Base-by-base conservation (phyloP, 495 filamentous ascomycete genomes). In the Penicillium parvum region DNA sequence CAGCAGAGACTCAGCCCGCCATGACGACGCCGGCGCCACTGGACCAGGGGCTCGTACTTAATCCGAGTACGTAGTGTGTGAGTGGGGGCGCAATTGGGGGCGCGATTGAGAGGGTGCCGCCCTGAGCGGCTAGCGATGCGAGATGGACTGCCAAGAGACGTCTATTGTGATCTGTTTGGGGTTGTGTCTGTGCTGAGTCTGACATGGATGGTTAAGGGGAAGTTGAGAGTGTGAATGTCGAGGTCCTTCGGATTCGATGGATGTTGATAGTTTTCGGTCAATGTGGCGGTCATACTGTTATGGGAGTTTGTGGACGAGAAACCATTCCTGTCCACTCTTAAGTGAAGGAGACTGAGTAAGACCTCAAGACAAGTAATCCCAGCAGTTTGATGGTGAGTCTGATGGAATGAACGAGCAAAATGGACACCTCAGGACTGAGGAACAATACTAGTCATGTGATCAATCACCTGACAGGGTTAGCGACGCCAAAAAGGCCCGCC, bases 401-500 rank as follows among this genome's bases (percentile, higher is more conserved):
- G n/a, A n/a, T n/a, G n/a, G n/a, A n/a, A n/a, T n/a, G n/a, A n/a
- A n/a, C n/a, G n/a, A n/a, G n/a, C n/a, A 27, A 27, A 9, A 29
- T 29, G 4, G 27, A 29, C 27, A 29, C 27, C 27, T 29, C 11
- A 11, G 27, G 27, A 10, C n/a, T 14, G 25, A 27, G n/a, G 1
- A 2, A 27, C 7, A 15, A 30, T 3, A 5, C 1, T 6, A 4
- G 21, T 47, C 36, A 47, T 32, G 36, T 47, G 45, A 48, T n/a
- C 3, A 4, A 27, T 47, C 52, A 55, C 39, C 37, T 55, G 52
- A 55, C 32, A 43, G 39, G 43, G 43, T 49, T 50, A 55, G 49
- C 49, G 49, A 52, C 37, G 50, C 37, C 18, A 36, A 46, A 39
- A 35, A 42, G 34, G 20, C 23, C 14, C 16, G 23, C 19, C 45